A percentile compares a stretch with the other conserved stretches of the same genome.
Evolutionary conservation across 768 basidiomycete genomes (phyloP).

Genomic region (Lactarius trivialis): DNA sequence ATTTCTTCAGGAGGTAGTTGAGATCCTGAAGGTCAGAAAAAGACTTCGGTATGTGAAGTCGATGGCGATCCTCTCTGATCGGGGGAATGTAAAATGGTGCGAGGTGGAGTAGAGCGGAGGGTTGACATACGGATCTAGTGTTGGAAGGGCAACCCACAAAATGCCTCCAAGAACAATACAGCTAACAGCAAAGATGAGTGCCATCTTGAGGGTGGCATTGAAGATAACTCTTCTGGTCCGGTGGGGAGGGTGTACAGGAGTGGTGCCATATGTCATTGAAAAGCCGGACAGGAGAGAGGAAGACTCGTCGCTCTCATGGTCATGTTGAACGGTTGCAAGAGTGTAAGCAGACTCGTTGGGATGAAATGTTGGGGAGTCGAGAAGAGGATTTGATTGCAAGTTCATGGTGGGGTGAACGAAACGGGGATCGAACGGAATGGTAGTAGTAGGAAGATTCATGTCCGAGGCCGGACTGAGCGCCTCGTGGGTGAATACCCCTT

Average conservation of each 20-base stretch:
- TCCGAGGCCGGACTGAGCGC: not conserved
- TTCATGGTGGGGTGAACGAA: not conserved
- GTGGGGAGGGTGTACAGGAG: conserved; percentile 32
- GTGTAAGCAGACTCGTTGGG: conserved; percentile 52
- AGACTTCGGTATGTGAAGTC: conserved; percentile 78
- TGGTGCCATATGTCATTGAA: conserved; percentile 23
- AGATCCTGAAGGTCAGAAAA: conserved; percentile 83
- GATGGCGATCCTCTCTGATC: conserved; percentile 64
- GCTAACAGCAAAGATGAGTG: conserved; percentile 64
- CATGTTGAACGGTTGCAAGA: conserved; percentile 47
- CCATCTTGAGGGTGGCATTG: conserved; percentile 80
- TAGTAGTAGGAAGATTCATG: not conserved
- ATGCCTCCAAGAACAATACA: conserved; percentile 64
- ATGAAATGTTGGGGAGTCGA: conserved; percentile 20
- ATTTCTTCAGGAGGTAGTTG: conserved; percentile 84
- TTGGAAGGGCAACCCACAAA: conserved; percentile 77
- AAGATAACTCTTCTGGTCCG: conserved; percentile 55
- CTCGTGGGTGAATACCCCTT: not conserved
- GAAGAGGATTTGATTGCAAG: conserved; percentile 1
- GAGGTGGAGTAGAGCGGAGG: conserved; percentile 10
- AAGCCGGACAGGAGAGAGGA: conserved; percentile 25
- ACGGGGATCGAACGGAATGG: not conserved
- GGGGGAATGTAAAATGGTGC: not conserved
- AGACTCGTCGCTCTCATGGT: conserved; percentile 12
- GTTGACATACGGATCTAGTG: conserved; percentile 62